Conservation (phyloP, 2,329 filamentous ascomycete genomes). For the Ophiostoma fasciatum region DNA sequence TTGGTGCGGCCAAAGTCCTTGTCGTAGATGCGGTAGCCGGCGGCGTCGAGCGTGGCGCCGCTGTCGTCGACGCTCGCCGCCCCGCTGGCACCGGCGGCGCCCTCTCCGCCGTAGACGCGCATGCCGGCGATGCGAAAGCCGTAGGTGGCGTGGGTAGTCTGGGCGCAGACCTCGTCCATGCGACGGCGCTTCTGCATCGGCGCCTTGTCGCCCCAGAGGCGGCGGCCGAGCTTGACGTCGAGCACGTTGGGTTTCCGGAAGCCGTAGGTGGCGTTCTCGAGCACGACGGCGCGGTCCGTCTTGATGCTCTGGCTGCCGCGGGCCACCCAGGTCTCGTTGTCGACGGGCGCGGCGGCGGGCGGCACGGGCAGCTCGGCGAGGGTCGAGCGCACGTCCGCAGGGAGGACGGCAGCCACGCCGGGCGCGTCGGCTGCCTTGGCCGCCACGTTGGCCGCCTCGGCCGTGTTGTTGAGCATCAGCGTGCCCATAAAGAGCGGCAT, state of each 20-base stretch:
- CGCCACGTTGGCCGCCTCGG: slow-evolving; percentile 18
- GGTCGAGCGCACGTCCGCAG: slow-evolving; percentile 24
- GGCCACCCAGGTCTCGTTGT: slow-evolving; percentile 28
- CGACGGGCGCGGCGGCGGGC: slow-evolving; percentile 4
- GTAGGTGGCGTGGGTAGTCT: slow-evolving; percentile 44
- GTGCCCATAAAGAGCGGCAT: slow-evolving; percentile 81
- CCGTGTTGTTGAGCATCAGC: slow-evolving; percentile 48
- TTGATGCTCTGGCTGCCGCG: slow-evolving; percentile 46
- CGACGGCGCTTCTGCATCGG: slow-evolving; percentile 41
- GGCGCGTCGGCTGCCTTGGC: slow-evolving; percentile 33
- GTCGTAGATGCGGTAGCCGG: slow-evolving; percentile 44
- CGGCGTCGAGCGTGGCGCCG: slow-evolving; percentile 25
- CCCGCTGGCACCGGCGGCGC: slow-evolving; percentile 24
- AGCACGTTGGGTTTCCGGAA: slow-evolving; percentile 80
- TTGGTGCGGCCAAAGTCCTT: slow-evolving; percentile 44
- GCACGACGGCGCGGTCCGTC: slow-evolving; percentile 66
- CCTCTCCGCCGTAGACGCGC: slow-evolving; percentile 44
- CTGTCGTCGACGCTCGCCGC: slow-evolving; percentile 30
- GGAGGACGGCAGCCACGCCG: slow-evolving; percentile 28
- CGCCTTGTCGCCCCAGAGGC: slow-evolving; percentile 70
- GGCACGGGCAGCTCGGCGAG: slow-evolving; percentile 12
- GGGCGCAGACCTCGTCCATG: slow-evolving; percentile 42
- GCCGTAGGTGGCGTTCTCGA: slow-evolving; percentile 70
- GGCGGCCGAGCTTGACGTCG: slow-evolving; percentile 78
- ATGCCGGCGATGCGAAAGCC: slow-evolving; percentile 53